Base-by-base conservation (phyloP, 306 rosid species). In the Castanea sativa region DNA sequence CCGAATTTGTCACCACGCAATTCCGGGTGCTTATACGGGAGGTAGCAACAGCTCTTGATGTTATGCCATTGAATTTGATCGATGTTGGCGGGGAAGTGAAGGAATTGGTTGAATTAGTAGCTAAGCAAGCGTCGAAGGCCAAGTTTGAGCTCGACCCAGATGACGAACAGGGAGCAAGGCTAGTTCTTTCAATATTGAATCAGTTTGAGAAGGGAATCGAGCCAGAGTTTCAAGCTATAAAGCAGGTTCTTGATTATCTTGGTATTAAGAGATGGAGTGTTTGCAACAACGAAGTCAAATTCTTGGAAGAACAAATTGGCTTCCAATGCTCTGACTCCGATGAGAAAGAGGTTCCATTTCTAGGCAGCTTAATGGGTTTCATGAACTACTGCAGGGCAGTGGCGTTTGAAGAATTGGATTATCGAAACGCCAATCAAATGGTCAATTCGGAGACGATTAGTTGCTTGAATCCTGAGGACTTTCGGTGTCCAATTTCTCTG, bases 401-500 rank as follows among this genome's bases (percentile, higher is more conserved):
- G 5, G 73, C 92, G 32, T 94, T 91, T 72, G 92, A 94, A 78
- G 57, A 53, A 2, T 33, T 82, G 32, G 90, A 94, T 83, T 61
- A 7, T 58, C 61, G 60, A 41, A 71, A 67, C 33, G 11, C 53
- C 11, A 27, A 2, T 32, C 76, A 73, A 59, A 45, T 38, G 81
- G 67, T 38, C 77, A 83, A 76, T 67, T n/a, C 74, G 4, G 91
- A 89, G 81, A 76, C 72, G 4, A 18, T 86, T 1, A 65, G 41
- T 19, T 75, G 72, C 78, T 71, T 92, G 51, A 92, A 91, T 69
- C 89, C 83, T 0, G 88, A 88, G 60, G 98, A 94, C 72, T 91
- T 94, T 5, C 88, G 91, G 5, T 92, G 98, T 71, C 97, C 98
- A 4, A 92, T 94, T 76, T 91, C 98, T 0, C 90, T 94, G 0